phyloP scores from a whole-genome alignment of 306 rosid species.

The Quercus agrifolia region DNA sequence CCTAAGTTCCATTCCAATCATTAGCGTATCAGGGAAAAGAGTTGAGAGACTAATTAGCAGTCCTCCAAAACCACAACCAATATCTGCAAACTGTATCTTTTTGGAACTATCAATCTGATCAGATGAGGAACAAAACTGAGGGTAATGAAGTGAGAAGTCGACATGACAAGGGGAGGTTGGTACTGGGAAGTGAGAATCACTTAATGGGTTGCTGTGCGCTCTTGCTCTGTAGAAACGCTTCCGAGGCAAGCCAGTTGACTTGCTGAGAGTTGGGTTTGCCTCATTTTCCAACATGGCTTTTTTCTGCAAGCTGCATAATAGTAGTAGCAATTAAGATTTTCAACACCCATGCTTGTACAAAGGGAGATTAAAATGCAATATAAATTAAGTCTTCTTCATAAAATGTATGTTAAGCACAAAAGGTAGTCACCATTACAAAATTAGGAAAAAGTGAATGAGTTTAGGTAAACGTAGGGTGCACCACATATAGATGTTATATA shows the following conservation, averaged over 20 bases:
- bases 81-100: constrained; percentile 82
- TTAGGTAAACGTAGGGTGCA: not conserved
- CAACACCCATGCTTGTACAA: constrained; percentile 2
- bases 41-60: constrained; percentile 82
- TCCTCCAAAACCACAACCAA: constrained; percentile 98
- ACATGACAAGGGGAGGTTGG: constrained; percentile 72
- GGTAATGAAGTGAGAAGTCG: constrained; percentile 75
- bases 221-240: constrained; percentile 98
- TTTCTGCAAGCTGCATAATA: constrained; percentile 33
- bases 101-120: constrained; percentile 38
- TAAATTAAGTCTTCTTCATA: not conserved
- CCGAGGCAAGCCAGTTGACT: constrained; percentile 88
- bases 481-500: not conserved
- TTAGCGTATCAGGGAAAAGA: constrained; percentile 76
- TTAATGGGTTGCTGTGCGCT: constrained; percentile 96
- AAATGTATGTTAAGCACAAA: not conserved
- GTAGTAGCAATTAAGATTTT: constrained; percentile 19
- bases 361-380: constrained; percentile 4
- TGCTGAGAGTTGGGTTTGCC: constrained; percentile 57
- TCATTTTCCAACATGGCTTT: constrained; percentile 52
- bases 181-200: constrained; percentile 94
- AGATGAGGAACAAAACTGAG: constrained; percentile 51
- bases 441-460: not conserved
- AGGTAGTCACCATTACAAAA: not conserved
- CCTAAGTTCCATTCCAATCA: constrained; percentile 97